These are phyloP conservation scores for Scalesia atractyloides DNA, from an alignment of 129 eudicot species.

Conservation along the genomic window DNA sequence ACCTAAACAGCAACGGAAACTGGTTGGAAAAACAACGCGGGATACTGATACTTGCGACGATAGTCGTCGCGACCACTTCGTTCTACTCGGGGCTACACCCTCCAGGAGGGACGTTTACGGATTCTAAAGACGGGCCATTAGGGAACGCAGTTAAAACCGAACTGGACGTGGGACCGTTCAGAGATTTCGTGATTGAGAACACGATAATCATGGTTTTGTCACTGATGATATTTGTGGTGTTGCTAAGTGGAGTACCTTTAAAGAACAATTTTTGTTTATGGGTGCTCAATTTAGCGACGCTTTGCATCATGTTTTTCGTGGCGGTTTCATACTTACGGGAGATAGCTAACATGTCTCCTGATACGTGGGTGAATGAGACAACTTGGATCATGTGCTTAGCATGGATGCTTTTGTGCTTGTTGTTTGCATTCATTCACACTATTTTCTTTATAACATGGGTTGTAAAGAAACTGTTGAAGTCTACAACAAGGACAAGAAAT, in stretches of 20 bases:
- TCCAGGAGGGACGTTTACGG: constrained; percentile 30
- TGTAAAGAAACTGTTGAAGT: not conserved
- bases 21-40: constrained; percentile 45
- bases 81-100: constrained; percentile 35
- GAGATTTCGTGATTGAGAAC: not conserved
- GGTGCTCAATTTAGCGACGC: constrained; percentile 28
- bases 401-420: constrained; percentile 11
- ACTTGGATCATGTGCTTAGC: not conserved
- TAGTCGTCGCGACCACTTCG: constrained; percentile 18
- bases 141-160: constrained; percentile 33
- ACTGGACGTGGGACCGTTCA: too few species aligned
- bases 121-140: constrained; percentile 16
- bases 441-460: constrained; percentile 20
- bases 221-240: constrained; percentile 26
- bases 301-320: constrained; percentile 27
- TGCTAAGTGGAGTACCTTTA: constrained; percentile 36
- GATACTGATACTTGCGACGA: constrained; percentile 16
- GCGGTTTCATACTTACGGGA: not conserved
- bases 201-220: constrained; percentile 34
- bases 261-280: constrained; percentile 33
- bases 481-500: not conserved
- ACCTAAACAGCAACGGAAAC: constrained; percentile 10
- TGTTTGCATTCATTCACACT: constrained; percentile 22
- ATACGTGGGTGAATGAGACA: constrained; percentile 1
- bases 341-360: constrained; percentile 33